A percentile compares a stretch with the other conserved stretches of the same genome.
phyloP scores from a whole-genome alignment of 2,329 filamentous ascomycete species.

The Ilyonectria robusta region DNA sequence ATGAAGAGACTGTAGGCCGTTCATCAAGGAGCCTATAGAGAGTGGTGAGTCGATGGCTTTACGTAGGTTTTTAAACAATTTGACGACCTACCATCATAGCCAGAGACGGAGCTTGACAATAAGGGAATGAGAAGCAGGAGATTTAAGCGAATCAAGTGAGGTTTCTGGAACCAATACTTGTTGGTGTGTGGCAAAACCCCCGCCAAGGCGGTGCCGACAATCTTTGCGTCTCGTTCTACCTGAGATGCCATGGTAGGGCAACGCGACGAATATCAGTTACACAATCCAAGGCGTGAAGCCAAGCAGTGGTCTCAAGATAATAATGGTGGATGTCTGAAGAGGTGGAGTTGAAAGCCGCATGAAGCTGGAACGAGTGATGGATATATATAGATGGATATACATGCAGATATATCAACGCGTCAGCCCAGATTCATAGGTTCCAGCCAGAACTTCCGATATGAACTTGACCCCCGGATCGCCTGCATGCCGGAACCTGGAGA shows the following conservation, averaged over 20 bases:
- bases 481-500: constrained; percentile 30
- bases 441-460: not conserved
- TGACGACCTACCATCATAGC: constrained; percentile 57
- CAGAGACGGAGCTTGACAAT: constrained; percentile 57
- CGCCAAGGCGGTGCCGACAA: constrained; percentile 49
- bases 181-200: constrained; percentile 56
- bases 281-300: too few relatives aligned
- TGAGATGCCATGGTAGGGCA: constrained; percentile 40
- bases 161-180: constrained; percentile 59
- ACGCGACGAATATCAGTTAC: not conserved
- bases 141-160: constrained; percentile 61
- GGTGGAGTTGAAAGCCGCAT: not conserved
- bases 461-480: constrained; percentile 23
- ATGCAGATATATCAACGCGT: constrained; percentile 5
- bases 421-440: constrained; percentile 7
- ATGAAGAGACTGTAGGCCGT: constrained; percentile 56
- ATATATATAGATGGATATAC: constrained; percentile 13
- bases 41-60: constrained; percentile 6
- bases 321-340: not conserved
- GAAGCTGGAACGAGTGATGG: not conserved
- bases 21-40: constrained; percentile 53
- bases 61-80: not conserved
- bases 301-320: not conserved
- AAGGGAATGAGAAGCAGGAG: constrained; percentile 60
- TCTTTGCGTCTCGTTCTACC: constrained; percentile 39